Evolutionary conservation across 306 rosid genomes (phyloP).

Genomic region (Citrullus mucosospermus): DNA sequence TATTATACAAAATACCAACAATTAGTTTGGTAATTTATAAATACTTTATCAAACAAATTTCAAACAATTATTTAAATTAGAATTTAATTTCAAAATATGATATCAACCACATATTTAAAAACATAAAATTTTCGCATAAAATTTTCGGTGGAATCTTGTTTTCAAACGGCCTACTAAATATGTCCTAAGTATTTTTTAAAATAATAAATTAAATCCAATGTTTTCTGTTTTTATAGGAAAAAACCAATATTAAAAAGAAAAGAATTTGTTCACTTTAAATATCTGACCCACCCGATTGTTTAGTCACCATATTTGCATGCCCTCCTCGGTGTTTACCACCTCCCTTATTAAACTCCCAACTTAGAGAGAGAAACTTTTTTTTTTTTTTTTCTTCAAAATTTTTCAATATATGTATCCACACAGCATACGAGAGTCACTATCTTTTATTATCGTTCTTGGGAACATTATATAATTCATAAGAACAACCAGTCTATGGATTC

Average conservation of each 20-base stretch:
- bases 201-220: too few species aligned
- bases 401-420: background rate
- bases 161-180: too few species aligned
- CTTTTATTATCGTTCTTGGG: background rate
- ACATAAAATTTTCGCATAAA: too few species aligned
- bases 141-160: too few species aligned
- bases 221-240: too few species aligned
- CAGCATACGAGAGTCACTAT: background rate
- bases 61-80: too few species aligned
- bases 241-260: background rate
- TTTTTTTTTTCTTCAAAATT: background rate
- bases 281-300: background rate
- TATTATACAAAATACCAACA: too few species aligned
- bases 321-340: background rate
- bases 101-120: too few species aligned
- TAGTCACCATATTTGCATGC: slow-evolving; percentile 2
- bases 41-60: too few species aligned
- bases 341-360: background rate
- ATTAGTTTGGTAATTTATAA: too few species aligned
- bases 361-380: background rate
- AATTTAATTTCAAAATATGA: too few species aligned
- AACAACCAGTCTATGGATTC: background rate
- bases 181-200: too few species aligned
- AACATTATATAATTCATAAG: background rate
- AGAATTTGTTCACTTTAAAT: background rate